Conservation (phyloP, 768 basidiomycete genomes). For the Suillus fuscotomentosus region DNA sequence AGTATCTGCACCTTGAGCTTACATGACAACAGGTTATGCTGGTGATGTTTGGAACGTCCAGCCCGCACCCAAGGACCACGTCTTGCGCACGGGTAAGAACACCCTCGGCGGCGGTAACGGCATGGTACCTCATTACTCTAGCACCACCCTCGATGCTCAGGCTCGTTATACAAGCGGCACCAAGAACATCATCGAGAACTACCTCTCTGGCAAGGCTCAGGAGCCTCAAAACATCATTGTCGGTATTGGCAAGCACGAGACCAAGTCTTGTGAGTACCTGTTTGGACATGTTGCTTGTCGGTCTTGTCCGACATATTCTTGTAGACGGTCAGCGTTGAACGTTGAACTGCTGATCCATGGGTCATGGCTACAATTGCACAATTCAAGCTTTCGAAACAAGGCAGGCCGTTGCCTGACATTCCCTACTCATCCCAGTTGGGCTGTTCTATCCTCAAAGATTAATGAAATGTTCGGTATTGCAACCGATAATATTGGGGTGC, state of each 20-base stretch:
- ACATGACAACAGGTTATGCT: conserved; percentile 26
- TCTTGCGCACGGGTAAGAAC: conserved; percentile 84
- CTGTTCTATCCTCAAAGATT: conserved; percentile 53
- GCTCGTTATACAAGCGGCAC: conserved; percentile 78
- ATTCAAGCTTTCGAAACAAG: conserved; percentile 64
- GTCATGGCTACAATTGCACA: conserved; percentile 40
- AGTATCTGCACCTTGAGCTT: background rate
- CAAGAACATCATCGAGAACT: conserved; percentile 70
- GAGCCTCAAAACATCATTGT: conserved; percentile 82
- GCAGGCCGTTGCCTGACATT: conserved; percentile 60
- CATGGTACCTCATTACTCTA: conserved; percentile 87
- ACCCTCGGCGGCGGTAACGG: conserved; percentile 83
- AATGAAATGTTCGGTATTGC: conserved; percentile 55
- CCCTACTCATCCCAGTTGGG: conserved; percentile 51
- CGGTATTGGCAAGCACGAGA: conserved; percentile 54
- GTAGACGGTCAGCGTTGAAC: conserved; percentile 12
- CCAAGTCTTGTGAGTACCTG: conserved; percentile 41
- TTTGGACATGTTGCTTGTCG: background rate
- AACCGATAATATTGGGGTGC: conserved; percentile 56
- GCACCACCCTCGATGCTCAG: conserved; percentile 89
- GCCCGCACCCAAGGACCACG: conserved; percentile 82
- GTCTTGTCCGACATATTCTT: background rate
- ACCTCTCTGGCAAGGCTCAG: conserved; percentile 60
- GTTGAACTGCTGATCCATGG: background rate
- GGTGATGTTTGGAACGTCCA: conserved; percentile 85